Evolutionary conservation across 2,329 filamentous ascomycete species (phyloP).

Genomic region (Hypoxylon sp.): DNA sequence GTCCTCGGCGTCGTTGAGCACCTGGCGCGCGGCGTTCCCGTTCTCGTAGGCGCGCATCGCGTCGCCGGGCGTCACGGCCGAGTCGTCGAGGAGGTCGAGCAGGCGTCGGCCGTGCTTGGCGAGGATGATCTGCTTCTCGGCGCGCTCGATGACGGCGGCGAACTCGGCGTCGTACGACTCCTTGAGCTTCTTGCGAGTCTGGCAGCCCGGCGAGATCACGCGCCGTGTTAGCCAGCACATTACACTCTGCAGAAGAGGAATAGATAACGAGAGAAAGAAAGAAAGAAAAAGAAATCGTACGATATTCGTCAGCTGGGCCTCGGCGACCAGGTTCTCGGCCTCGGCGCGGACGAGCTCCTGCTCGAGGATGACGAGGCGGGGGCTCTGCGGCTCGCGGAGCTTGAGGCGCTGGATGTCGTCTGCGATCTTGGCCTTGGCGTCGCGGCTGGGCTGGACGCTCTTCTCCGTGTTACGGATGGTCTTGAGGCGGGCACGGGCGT

Average conservation of each 20-base stretch:
- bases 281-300: slow-evolving; percentile 60
- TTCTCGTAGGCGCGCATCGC: slow-evolving; percentile 72
- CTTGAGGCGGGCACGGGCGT: slow-evolving; percentile 83
- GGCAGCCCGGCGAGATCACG: not conserved
- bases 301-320: slow-evolving; percentile 94
- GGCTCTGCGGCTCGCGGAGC: slow-evolving; percentile 87
- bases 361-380: slow-evolving; percentile 83
- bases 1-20: slow-evolving; percentile 91
- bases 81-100: slow-evolving; percentile 85
- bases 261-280: not conserved
- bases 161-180: slow-evolving; percentile 92
- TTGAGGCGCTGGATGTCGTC: slow-evolving; percentile 94
- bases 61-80: slow-evolving; percentile 88
- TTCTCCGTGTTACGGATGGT: slow-evolving; percentile 94
- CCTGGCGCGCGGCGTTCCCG: slow-evolving; percentile 74
- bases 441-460: slow-evolving; percentile 90
- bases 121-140: slow-evolving; percentile 95
- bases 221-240: not conserved
- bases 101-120: slow-evolving; percentile 89
- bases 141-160: slow-evolving; percentile 89
- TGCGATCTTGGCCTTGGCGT: slow-evolving; percentile 84
- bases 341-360: slow-evolving; percentile 96
- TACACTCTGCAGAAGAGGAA: too few relatives aligned
- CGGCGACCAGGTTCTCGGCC: slow-evolving; percentile 93
- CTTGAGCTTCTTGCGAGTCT: slow-evolving; percentile 96